Evolutionary conservation across 176 grass and related monocot species (phyloP), one percentile per base, ranked within the genome.

Genomic region (Themeda triandra): DNA sequence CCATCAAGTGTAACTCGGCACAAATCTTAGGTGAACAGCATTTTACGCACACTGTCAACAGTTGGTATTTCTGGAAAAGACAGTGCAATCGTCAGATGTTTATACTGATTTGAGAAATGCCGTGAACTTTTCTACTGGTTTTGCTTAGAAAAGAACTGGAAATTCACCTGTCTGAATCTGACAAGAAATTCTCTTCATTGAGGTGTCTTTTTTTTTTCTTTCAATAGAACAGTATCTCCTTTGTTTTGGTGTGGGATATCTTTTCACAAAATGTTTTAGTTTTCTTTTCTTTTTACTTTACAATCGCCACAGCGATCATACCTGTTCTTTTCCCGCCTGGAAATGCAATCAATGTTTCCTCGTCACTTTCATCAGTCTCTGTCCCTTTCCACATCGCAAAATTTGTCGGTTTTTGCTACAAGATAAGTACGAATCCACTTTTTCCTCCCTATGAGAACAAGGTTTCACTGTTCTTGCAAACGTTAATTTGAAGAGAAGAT

Each of bases 391-490:
- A 67, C 25, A 44, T 23, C 68, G 33, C 62, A 27, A 84, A 72
- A 15, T 21, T 66, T 67, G 81, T 65, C 67, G 1, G 10, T 73
- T 79, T 84, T 84, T 66, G 59, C 45, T 83, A 42, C 21, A 72
- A 54, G 35, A 54, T 37, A 66, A 15, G n/a, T 49, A 78, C 25
- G 18, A 56, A 66, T 27, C 59, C 33, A 8, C 28, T n/a, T 73
- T 71, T 76, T 40, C 5, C n/a, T 37, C 31, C 68, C 29, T 23
- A 1, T 63, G 84, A 87, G 67, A 87, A 13, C 69, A 63, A 87
- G n/a, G 54, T 74, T 74, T 54, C 24, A 68, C 59, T 73, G 58
- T 44, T 71, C 0, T 66, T 86, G 78, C 56, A 30, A 73, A 14
- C 63, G 70, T 32, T 66, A 41, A 64, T 21, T 11, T 21, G 13